Conservation (phyloP, 306 rosid genomes). For the Malus domestica region ASM211411v1 NC_041789.1:32639501-32640000, state of each 20-base stretch:
- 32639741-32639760: no score
- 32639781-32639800: neutral
- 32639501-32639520: conserved; percentile 38
- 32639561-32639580: conserved; percentile 37
- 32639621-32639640: neutral
- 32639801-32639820: neutral
- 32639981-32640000: conserved; percentile 67
- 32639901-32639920: conserved; percentile 75
- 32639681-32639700: no score
- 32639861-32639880: conserved; percentile 75
- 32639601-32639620: conserved; percentile 28
- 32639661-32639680: no score
- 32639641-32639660: no score
- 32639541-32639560: conserved; percentile 45
- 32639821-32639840: neutral
- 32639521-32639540: conserved; percentile 44
- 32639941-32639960: conserved; percentile 58
- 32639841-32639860: conserved; percentile 79
- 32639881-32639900: conserved; percentile 71
- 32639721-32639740: no score
- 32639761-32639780: no score
- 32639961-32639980: conserved; percentile 82
- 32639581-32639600: conserved; percentile 64
- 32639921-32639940: conserved; percentile 76
- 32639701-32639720: no score